Conservation (phyloP, 2,329 filamentous ascomycete species). For the Microdochium paspali region DNA sequence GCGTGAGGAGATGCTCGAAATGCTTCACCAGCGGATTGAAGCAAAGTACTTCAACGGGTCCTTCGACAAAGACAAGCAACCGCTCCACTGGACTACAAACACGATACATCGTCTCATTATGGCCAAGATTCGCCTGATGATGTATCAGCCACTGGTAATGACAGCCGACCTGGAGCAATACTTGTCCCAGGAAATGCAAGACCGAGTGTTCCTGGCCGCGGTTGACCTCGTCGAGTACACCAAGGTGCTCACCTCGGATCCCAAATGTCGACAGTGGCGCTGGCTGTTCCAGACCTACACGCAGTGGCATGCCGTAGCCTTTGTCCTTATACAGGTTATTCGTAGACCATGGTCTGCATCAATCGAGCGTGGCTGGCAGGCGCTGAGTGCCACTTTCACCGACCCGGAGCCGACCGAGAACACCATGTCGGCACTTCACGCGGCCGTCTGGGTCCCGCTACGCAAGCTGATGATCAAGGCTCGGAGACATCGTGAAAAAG, state of each 20-base stretch:
- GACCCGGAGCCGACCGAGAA: conserved; percentile 30
- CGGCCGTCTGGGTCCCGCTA: conserved; percentile 43
- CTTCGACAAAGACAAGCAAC: conserved; percentile 30
- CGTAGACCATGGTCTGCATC: conserved; percentile 38
- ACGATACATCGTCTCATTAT: conserved; percentile 39
- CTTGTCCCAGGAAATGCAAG: conserved; percentile 26
- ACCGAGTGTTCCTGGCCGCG: conserved; percentile 36
- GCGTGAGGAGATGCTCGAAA: conserved; percentile 32
- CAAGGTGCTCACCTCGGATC: conserved; percentile 41
- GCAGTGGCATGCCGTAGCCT: conserved; percentile 50
- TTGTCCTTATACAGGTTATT: conserved; percentile 40
- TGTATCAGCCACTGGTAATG: conserved; percentile 43
- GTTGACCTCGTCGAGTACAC: conserved; percentile 49
- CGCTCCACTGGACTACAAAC: conserved; percentile 41
- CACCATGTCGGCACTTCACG: conserved; percentile 32
- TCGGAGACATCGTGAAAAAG: conserved; percentile 37
- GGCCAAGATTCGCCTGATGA: conserved; percentile 43
- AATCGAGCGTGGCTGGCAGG: conserved; percentile 40
- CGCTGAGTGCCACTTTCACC: conserved; percentile 28
- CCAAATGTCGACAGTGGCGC: conserved; percentile 38
- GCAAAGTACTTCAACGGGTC: conserved; percentile 42
- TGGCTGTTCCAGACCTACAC: conserved; percentile 52
- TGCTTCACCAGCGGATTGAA: conserved; percentile 39
- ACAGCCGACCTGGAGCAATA: conserved; percentile 21
- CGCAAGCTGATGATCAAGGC: conserved; percentile 44